These are phyloP conservation scores for Picea mariana DNA, from an alignment of 83 land plant genomes.

Conservation along the genomic window DNA sequence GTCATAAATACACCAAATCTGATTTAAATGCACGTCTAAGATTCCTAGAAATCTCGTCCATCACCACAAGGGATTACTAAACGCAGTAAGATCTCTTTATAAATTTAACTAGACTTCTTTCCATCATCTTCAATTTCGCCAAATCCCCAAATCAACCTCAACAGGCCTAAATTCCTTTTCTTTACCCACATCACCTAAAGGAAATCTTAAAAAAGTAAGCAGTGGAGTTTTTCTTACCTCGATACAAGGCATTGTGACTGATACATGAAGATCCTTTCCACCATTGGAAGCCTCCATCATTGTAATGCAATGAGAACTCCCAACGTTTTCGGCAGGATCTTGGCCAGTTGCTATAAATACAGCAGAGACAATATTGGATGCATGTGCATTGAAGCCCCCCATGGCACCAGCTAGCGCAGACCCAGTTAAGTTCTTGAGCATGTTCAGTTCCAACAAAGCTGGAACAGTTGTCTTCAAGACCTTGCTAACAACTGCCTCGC, in stretches of 20 bases:
- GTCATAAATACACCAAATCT: no score
- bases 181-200: no score
- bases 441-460: conserved; percentile 82
- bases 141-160: no score
- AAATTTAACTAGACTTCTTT: no score
- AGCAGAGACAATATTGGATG: conserved; percentile 82
- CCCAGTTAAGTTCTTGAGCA: conserved; percentile 78
- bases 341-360: conserved; percentile 86
- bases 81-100: no score
- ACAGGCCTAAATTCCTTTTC: no score
- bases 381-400: conserved; percentile 95
- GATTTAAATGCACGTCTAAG: no score
- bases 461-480: conserved; percentile 78
- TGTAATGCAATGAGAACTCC: conserved; percentile 88
- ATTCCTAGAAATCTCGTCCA: no score
- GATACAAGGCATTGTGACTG: conserved; percentile 90
- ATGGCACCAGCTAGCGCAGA: conserved; percentile 82
- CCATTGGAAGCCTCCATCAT: conserved; percentile 80
- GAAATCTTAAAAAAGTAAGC: no score
- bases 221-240: conserved; percentile 20
- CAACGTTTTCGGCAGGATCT: conserved; percentile 90
- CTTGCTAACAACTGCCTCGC: conserved; percentile 67
- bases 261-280: conserved; percentile 74
- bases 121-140: no score
- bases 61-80: no score